Evolutionary conservation across 176 grass and related monocot genomes (phyloP).

Genomic region (Dendrocalamus sinicus): DNA sequence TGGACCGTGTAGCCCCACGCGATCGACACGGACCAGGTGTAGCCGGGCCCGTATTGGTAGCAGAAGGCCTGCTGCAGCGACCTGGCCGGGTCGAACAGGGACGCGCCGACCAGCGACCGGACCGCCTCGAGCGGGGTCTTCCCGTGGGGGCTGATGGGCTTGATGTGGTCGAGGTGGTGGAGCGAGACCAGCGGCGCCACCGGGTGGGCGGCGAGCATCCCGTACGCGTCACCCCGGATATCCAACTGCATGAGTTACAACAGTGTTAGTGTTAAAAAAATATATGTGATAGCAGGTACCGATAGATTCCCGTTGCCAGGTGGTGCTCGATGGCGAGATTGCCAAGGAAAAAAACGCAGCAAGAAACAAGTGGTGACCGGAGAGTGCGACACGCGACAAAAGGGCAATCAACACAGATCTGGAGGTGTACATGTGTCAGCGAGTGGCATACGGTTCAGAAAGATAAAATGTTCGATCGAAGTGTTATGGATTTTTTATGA

Average conservation of each 20-base stretch:
- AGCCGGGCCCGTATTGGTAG: constrained; percentile 64
- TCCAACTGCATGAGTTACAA: constrained; percentile 55
- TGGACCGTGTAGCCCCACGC: constrained; percentile 87
- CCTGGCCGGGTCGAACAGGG: constrained; percentile 59
- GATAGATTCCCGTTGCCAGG: constrained; percentile 24
- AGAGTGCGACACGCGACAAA: constrained; percentile 31
- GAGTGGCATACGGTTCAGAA: background rate
- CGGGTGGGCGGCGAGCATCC: constrained; percentile 86
- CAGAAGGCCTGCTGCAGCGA: constrained; percentile 74
- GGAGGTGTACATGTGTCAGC: background rate
- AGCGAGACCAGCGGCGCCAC: constrained; percentile 82
- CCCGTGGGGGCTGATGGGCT: constrained; percentile 53
- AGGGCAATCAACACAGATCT: constrained; percentile 4
- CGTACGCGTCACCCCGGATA: constrained; percentile 74
- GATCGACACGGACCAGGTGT: constrained; percentile 71
- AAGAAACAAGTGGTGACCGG: constrained; percentile 3
- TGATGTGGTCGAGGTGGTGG: constrained; percentile 79
- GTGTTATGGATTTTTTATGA: too few relatives aligned
- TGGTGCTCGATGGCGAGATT: background rate
- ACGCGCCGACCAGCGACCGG: constrained; percentile 48
- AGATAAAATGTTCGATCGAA: too few relatives aligned
- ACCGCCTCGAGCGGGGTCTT: constrained; percentile 49
- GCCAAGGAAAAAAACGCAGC: background rate
- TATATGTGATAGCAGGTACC: background rate
- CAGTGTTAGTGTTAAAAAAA: background rate